Conservation (phyloP, 2,329 filamentous ascomycete species). For the Monilinia vaccinii-corymbosi region DNA sequence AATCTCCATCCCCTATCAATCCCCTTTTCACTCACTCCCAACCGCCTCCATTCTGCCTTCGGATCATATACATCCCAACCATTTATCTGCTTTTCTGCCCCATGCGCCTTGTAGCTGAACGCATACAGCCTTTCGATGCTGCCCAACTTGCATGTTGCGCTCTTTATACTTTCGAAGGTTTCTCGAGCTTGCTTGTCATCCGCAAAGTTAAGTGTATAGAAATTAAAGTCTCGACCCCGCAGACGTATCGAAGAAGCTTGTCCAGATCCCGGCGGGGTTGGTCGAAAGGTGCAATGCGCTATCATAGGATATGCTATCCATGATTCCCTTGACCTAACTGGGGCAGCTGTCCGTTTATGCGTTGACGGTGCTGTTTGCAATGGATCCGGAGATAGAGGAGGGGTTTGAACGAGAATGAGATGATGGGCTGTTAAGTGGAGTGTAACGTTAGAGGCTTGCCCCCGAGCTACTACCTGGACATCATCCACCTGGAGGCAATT, state of each 20-base stretch:
- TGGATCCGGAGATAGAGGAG: slow-evolving; percentile 7
- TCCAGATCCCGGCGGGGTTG: slow-evolving; percentile 58
- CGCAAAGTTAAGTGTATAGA: slow-evolving; percentile 80
- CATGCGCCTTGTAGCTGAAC: slow-evolving; percentile 72
- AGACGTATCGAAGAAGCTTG: slow-evolving; percentile 76
- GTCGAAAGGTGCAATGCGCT: slow-evolving; percentile 66
- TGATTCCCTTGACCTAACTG: slow-evolving; percentile 52
- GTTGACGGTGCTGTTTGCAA: slow-evolving; percentile 18
- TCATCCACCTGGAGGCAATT: slow-evolving; percentile 43
- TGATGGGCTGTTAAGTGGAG: slow-evolving; percentile 56
- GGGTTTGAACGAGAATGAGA: slow-evolving; percentile 35
- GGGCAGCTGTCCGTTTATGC: background rate
- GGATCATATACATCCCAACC: slow-evolving; percentile 84
- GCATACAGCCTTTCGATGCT: slow-evolving; percentile 85
- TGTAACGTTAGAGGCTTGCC: slow-evolving; percentile 46
- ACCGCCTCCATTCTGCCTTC: slow-evolving; percentile 72
- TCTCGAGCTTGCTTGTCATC: slow-evolving; percentile 68
- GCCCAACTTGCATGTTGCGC: slow-evolving; percentile 71
- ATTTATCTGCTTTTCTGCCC: slow-evolving; percentile 62
- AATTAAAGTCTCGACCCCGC: slow-evolving; percentile 87
- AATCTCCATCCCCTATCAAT: slow-evolving; percentile 62
- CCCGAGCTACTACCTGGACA: slow-evolving; percentile 50
- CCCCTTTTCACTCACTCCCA: slow-evolving; percentile 79
- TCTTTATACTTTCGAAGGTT: slow-evolving; percentile 78
- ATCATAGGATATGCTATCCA: slow-evolving; percentile 97